These are phyloP conservation scores for Crithidia acanthocephali DNA, from an alignment of 208 protist species.

Conservation along the genomic window DNA sequence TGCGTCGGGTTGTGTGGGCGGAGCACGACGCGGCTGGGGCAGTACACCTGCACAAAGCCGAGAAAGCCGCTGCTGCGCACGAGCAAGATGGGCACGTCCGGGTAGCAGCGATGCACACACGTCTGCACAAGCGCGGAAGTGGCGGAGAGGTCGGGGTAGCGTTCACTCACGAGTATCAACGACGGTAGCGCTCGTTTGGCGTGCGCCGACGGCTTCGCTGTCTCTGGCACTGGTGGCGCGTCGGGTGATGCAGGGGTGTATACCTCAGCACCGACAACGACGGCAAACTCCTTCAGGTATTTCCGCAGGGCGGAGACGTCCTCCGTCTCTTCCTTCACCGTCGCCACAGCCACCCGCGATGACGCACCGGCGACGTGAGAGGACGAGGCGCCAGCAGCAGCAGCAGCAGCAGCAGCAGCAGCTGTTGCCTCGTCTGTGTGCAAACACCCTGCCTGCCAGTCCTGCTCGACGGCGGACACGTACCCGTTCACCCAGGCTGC, in stretches of 20 bases:
- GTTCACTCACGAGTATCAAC: slow-evolving; percentile 54
- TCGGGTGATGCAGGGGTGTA: background rate
- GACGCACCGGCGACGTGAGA: background rate
- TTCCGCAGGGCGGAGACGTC: slow-evolving; percentile 8
- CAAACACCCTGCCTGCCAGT: slow-evolving; percentile 21
- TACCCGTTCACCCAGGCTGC: slow-evolving; percentile 51
- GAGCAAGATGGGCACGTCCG: slow-evolving; percentile 76
- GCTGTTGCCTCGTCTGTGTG: background rate
- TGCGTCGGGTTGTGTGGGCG: slow-evolving; percentile 48
- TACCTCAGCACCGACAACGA: background rate
- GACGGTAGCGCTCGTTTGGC: background rate
- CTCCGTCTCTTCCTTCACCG: background rate
- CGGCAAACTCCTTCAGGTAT: background rate
- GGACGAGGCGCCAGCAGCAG: too few species aligned
- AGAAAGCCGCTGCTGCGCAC: slow-evolving; percentile 88
- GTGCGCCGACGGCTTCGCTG: background rate
- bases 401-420: too few species aligned
- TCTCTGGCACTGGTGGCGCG: too few species aligned
- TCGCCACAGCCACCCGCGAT: too few species aligned
- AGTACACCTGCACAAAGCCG: slow-evolving; percentile 86
- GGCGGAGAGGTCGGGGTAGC: slow-evolving; percentile 40
- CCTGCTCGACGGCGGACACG: slow-evolving; percentile 9
- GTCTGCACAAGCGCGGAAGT: slow-evolving; percentile 37
- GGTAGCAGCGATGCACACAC: slow-evolving; percentile 13
- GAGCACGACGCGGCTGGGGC: slow-evolving; percentile 52